phyloP scores from a whole-genome alignment of 2,329 filamentous ascomycete genomes.

The Teratosphaeria nubilosa region DNA sequence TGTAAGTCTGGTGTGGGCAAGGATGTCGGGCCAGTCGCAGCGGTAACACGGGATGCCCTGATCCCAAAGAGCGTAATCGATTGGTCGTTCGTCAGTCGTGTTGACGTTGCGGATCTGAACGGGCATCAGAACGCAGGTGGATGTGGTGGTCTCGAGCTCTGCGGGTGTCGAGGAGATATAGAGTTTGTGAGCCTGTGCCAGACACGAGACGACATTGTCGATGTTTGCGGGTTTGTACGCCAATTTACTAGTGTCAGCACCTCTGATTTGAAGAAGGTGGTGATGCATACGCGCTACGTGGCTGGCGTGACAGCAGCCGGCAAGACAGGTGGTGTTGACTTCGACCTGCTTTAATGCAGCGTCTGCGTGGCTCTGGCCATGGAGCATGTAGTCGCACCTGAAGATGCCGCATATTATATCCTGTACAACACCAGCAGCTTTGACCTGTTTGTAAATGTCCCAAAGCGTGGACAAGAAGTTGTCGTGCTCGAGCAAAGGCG shows the following conservation, averaged over 20 bases:
- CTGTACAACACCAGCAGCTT: conserved; percentile 23
- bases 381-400: conserved; percentile 38
- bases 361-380: conserved; percentile 13
- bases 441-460: conserved; percentile 27
- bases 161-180: background rate
- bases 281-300: conserved; percentile 34
- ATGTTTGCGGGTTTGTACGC: conserved; percentile 3
- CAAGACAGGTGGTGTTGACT: conserved; percentile 36
- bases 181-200: background rate
- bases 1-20: conserved; percentile 22
- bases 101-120: conserved; percentile 35
- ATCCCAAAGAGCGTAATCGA: conserved; percentile 1
- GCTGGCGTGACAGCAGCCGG: conserved; percentile 32
- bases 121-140: conserved; percentile 30
- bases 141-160: background rate
- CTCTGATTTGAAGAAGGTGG: conserved; percentile 19
- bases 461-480: conserved; percentile 29
- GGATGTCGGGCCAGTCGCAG: conserved; percentile 27
- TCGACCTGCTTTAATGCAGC: conserved; percentile 35
- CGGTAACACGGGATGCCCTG: conserved; percentile 23
- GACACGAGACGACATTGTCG: conserved; percentile 1
- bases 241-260: background rate
- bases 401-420: conserved; percentile 29
- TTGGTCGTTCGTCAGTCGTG: conserved; percentile 1
- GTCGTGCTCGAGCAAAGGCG: conserved; percentile 25